Evolutionary conservation across 768 basidiomycete species (phyloP).

Genomic region (Lentinula edodes): DNA sequence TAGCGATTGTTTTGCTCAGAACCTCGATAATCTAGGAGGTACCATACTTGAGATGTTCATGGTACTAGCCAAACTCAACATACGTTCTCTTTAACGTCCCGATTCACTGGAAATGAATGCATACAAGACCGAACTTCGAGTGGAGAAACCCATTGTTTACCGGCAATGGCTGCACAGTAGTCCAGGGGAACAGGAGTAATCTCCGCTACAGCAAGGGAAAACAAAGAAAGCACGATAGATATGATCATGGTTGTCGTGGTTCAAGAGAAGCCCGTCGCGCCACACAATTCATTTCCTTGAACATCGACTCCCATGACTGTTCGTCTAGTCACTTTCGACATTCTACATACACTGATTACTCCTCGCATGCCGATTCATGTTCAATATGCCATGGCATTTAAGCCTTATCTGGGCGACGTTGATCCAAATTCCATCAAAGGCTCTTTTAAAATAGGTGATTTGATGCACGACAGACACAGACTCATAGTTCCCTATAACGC

Average conservation of each 20-base stretch:
- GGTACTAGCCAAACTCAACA: constrained; percentile 8
- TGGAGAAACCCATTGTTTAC: constrained; percentile 52
- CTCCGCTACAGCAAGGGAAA: background rate
- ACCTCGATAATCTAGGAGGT: constrained; percentile 47
- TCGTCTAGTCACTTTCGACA: constrained; percentile 74
- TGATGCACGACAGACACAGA: background rate
- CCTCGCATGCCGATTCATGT: constrained; percentile 64
- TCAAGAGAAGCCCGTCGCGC: background rate
- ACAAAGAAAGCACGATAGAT: background rate
- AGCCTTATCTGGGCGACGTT: constrained; percentile 60
- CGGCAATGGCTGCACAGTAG: constrained; percentile 48
- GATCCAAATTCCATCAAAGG: constrained; percentile 43
- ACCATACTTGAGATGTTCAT: background rate
- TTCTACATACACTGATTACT: constrained; percentile 66
- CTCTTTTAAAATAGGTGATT: constrained; percentile 58
- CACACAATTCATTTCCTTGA: background rate
- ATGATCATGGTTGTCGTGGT: background rate
- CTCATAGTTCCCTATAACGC: background rate
- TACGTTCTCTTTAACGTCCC: constrained; percentile 45
- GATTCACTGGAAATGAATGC: constrained; percentile 41
- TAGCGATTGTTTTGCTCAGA: constrained; percentile 50
- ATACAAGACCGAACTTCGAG: constrained; percentile 46
- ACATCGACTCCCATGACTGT: constrained; percentile 21
- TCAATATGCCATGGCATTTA: constrained; percentile 61
- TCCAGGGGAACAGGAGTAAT: constrained; percentile 18